Conservation (phyloP, 1,139 yeast genomes). For the Lodderomyces parapsilosis region DNA sequence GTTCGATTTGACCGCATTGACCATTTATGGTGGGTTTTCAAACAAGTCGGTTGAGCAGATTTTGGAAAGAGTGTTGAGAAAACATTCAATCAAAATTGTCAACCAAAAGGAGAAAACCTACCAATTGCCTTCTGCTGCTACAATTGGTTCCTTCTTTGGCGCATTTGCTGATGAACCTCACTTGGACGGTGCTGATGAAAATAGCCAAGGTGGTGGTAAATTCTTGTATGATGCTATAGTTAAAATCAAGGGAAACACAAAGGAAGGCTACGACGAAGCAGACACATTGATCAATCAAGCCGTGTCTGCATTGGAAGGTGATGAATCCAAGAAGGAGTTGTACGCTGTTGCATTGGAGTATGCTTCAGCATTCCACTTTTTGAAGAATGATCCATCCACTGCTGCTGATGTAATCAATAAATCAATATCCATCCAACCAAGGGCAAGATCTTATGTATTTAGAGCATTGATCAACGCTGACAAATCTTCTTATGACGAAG, state of each 20-base stretch:
- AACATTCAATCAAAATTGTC: constrained; percentile 68
- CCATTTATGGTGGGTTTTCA: constrained; percentile 74
- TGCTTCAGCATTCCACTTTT: constrained; percentile 77
- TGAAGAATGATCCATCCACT: constrained; percentile 72
- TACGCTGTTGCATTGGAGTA: constrained; percentile 77
- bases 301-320: constrained; percentile 49
- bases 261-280: constrained; percentile 74
- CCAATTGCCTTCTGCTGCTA: constrained; percentile 80
- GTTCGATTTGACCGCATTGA: constrained; percentile 86
- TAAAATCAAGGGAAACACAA: constrained; percentile 60
- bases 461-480: constrained; percentile 87
- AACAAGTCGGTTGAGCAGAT: constrained; percentile 77
- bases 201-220: constrained; percentile 55
- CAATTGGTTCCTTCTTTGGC: constrained; percentile 82
- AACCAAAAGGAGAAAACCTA: constrained; percentile 56
- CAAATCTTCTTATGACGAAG: constrained; percentile 58
- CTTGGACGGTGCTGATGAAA: constrained; percentile 52
- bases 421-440: constrained; percentile 68
- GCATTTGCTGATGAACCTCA: constrained; percentile 53
- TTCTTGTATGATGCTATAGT: constrained; percentile 68
- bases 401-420: constrained; percentile 56
- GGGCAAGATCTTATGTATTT: constrained; percentile 80
- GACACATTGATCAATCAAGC: constrained; percentile 70
- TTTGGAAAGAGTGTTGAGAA: constrained; percentile 83
- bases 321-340: constrained; percentile 20